Conservation (phyloP, 1,284 basidiomycete genomes). For the Papiliotrema nemorosa region DNA sequence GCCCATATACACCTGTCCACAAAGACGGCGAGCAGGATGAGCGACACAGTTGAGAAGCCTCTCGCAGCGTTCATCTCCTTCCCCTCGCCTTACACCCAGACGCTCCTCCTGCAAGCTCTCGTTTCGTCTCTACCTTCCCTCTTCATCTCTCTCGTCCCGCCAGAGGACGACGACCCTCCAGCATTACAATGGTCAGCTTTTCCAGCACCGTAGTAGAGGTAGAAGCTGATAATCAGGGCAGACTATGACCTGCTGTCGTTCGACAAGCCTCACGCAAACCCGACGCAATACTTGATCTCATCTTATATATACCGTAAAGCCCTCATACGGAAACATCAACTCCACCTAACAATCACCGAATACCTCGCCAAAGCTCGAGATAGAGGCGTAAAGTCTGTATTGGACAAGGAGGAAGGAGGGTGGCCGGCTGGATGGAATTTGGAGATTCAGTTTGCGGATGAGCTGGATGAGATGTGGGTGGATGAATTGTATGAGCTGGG, state of each 20-base stretch:
- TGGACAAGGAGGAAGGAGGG: slow-evolving; percentile 52
- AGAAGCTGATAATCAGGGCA: too few relatives aligned
- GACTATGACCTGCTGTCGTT: slow-evolving; percentile 78
- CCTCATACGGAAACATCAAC: slow-evolving; percentile 90
- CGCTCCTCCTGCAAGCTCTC: slow-evolving; percentile 65
- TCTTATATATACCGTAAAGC: slow-evolving; percentile 88
- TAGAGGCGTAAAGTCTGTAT: slow-evolving; percentile 38
- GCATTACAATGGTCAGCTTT: slow-evolving; percentile 43
- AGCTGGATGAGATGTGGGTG: slow-evolving; percentile 87
- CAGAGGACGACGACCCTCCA: slow-evolving; percentile 32
- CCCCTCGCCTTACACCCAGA: slow-evolving; percentile 72
- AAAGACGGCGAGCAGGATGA: too few relatives aligned
- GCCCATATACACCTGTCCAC: too few relatives aligned
- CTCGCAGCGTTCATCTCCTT: slow-evolving; percentile 63
- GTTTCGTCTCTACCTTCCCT: slow-evolving; percentile 37
- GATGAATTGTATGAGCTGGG: slow-evolving; percentile 92
- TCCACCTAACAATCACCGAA: slow-evolving; percentile 70
- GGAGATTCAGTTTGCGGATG: slow-evolving; percentile 87
- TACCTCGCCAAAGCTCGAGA: slow-evolving; percentile 67
- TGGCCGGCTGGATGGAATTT: slow-evolving; percentile 81
- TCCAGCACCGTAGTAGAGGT: not conserved
- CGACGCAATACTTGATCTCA: slow-evolving; percentile 61
- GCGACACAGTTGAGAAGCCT: slow-evolving; percentile 1
- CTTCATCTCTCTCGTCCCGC: slow-evolving; percentile 29
- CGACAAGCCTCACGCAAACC: slow-evolving; percentile 56